Percentiles rank a stretch among this genome's conserved stretches.
These are phyloP conservation scores for Teratosphaeria epicoccoides DNA, from an alignment of 2,329 filamentous ascomycete genomes.

Conservation along the genomic window DNA sequence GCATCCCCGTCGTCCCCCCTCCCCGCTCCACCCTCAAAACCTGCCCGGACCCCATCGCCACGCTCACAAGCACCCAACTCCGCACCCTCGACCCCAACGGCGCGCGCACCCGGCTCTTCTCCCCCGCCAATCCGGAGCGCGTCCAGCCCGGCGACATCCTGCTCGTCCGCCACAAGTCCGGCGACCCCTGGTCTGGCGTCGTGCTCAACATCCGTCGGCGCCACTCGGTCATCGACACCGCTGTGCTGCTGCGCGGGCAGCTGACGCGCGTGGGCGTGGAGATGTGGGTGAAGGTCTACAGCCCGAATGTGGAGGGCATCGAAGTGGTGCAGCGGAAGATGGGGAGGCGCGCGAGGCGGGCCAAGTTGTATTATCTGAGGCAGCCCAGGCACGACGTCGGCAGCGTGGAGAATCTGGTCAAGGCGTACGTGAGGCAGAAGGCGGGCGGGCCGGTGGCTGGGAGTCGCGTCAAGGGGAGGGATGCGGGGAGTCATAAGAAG, in stretches of 20 bases:
- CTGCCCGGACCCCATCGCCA: conserved; percentile 57
- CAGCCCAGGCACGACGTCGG: conserved; percentile 79
- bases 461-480: conserved; percentile 16
- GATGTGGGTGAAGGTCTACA: conserved; percentile 97
- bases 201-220: conserved; percentile 76
- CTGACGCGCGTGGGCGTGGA: conserved; percentile 81
- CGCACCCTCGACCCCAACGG: conserved; percentile 71
- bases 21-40: conserved; percentile 44
- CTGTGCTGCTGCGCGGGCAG: conserved; percentile 75
- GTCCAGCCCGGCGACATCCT: conserved; percentile 82
- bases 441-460: conserved; percentile 20
- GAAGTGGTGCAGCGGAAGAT: conserved; percentile 85
- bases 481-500: conserved; percentile 22
- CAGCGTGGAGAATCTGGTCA: conserved; percentile 70
- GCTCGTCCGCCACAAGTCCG: conserved; percentile 72
- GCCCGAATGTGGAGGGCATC: conserved; percentile 76
- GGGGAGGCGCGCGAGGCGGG: conserved; percentile 58
- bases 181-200: conserved; percentile 83
- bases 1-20: conserved; percentile 34
- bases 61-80: conserved; percentile 60
- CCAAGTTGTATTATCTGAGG: conserved; percentile 83
- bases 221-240: conserved; percentile 65
- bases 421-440: conserved; percentile 50
- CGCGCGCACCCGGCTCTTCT: conserved; percentile 71
- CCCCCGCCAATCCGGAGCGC: conserved; percentile 62